These are phyloP conservation scores for Cyberlindnera japonica DNA, from an alignment of 805 yeast species.

Conservation along the genomic window DNA sequence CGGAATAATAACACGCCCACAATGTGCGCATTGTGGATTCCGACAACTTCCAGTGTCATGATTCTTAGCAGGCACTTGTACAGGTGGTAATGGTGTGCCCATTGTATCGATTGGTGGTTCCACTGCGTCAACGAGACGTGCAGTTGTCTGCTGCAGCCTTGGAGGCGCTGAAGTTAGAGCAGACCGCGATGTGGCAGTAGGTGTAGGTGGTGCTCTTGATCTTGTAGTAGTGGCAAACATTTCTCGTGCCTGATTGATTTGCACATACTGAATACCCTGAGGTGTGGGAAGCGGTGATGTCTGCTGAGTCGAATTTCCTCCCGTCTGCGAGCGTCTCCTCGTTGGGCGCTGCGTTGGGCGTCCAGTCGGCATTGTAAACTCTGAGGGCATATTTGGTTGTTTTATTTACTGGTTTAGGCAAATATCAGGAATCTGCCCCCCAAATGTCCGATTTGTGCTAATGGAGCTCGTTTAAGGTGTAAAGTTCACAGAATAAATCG, in stretches of 20 bases:
- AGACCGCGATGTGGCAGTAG: background rate
- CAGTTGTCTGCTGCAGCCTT: background rate
- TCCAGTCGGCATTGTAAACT: slow-evolving; percentile 13
- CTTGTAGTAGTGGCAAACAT: slow-evolving; percentile 43
- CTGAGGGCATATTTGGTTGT: slow-evolving; percentile 9
- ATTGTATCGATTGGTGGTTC: slow-evolving; percentile 13
- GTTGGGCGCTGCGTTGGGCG: slow-evolving; percentile 13
- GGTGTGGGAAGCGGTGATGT: background rate
- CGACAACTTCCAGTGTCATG: slow-evolving; percentile 31
- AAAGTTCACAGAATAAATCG: no score
- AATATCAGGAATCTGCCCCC: no score
- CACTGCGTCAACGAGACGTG: slow-evolving; percentile 4
- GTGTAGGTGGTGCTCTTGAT: slow-evolving; percentile 30
- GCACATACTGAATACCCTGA: slow-evolving; percentile 49
- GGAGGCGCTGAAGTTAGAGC: background rate
- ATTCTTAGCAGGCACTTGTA: slow-evolving; percentile 40
- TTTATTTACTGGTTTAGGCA: no score
- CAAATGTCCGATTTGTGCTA: no score
- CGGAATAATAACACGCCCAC: slow-evolving; percentile 76
- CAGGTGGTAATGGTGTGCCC: slow-evolving; percentile 17
- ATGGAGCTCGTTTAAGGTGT: no score
- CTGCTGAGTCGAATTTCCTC: no score
- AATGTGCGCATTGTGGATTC: slow-evolving; percentile 52
- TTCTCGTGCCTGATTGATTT: slow-evolving; percentile 59
- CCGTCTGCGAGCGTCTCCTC: no score